Evolutionary conservation across 2,329 filamentous ascomycete genomes (phyloP), one percentile per base, ranked within the genome.

Genomic region (Ascochyta clinopodiicola): DNA sequence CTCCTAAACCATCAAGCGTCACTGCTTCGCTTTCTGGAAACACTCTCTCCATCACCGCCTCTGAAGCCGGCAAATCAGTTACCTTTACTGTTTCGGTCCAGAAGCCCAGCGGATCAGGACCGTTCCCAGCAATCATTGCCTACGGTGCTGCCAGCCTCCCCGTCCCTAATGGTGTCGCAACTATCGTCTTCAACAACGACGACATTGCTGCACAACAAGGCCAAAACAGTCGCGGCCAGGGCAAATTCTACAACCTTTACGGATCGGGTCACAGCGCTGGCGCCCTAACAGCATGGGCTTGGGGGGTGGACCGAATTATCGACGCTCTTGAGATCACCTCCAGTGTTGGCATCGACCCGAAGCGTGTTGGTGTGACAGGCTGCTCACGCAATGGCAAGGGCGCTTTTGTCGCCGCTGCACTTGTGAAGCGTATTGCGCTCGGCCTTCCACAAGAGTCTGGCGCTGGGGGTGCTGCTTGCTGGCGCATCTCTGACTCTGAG

Each of bases 301-400:
- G 85, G 84, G 85, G 82, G 51, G 83, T 86, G 2, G 81, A 82
- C 63, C 82, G 84, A 46, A 78, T 87, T 60, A 81, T 88, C 44
- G 85, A 88, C 67, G 83, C 79, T 15, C 77, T 88, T 34, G 84
- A 86, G 75, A 70, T 63, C 8, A 79, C 77, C 21, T 76, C 79
- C 1, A 76, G 77, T 35, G 63, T 68, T 37, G 64, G 66, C 12
- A 86, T 88, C 68, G 68, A 77, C 55, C 60, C 74, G 22, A 70
- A 68, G 56, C 68, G 68, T 22, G 50, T 77, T 12, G 85, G 83
- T 43, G 84, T 87, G 2, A 87, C 84, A 13, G 86, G 86, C 5
- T 88, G 85, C 77, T 87, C 84, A 48, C 82, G 85, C 36, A 86
- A 87, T 72, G 85, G 84, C 51, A 88, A 88, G 75, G 85, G 85